Base-by-base conservation (phyloP, 768 basidiomycete genomes). In the Boletus sp. region DNA sequence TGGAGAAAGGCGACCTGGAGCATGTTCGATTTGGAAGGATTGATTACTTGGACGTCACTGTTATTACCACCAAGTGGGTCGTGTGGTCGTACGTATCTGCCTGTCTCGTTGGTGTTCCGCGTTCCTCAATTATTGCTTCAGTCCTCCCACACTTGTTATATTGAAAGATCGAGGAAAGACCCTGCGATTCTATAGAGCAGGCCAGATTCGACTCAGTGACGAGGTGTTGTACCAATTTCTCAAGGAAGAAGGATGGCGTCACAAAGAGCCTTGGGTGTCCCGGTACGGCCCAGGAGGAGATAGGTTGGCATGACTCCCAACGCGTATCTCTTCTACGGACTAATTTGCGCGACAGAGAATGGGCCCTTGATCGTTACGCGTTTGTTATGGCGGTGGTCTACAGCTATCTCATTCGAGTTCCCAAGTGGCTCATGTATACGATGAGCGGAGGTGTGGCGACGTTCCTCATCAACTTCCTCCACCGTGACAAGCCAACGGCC, bases 31-130 rank as follows among this genome's bases (percentile, higher is more conserved):
- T 88, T 82, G 94, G 84, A 50, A 84, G 94, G 58, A 84, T 96
- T 56, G 92, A 95, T 75, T 96, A 94, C 71, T 74, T 93, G 60
- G 86, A 87, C 59, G 92, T 94, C 60, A 93, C 90, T 4, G 73
- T 78, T 52, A 71, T 94, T 55, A 94, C 92, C 55, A 92, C 92
- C 2, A 89, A 88, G 67, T 96, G 94, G 94, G 76, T 70, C 36
- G 71, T 95, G 47, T 94, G 92, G 90, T 81, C 83, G 94, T 94
- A 68, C 57, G 85, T 80, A 29, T 62, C 36, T 15, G 6, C 12
- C 4, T 50, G 17, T 39, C 40, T 60, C 50, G 0, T 56, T 48
- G 10, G 12, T 46, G 33, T 50, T n/a, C 28, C 44, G 10, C 15
- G 20, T 55, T 5, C 14, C 54, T 55, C 30, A 59, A 36, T 15